phyloP scores from a whole-genome alignment of 768 basidiomycete species.

The Rhizopogon rudus region DNA sequence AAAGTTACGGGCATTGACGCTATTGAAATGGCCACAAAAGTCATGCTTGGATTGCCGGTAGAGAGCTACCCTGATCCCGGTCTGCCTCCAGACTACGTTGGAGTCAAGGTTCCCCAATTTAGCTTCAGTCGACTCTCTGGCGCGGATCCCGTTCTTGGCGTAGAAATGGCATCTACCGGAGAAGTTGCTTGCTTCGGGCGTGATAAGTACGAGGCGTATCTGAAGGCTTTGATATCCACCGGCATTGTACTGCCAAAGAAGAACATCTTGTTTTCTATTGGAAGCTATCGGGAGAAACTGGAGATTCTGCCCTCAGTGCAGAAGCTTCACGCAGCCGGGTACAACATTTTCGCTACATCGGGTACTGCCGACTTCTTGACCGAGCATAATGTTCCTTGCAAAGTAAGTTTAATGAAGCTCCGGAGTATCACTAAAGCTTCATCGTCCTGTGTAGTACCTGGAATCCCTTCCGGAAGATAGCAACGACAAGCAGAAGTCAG shows the following conservation, averaged over 20 bases:
- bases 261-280: conserved; percentile 95
- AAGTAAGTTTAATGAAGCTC: conserved; percentile 42
- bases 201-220: conserved; percentile 97
- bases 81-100: conserved; percentile 91
- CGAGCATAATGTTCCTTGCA: conserved; percentile 95
- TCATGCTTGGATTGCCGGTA: conserved; percentile 90
- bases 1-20: conserved; percentile 98
- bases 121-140: conserved; percentile 95
- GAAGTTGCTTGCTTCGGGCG: conserved; percentile 98
- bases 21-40: conserved; percentile 98
- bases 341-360: conserved; percentile 94
- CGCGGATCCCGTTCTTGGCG: conserved; percentile 95
- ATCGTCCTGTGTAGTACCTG: conserved; percentile 56
- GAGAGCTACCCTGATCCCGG: conserved; percentile 87
- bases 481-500: conserved; percentile 82
- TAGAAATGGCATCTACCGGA: conserved; percentile 99
- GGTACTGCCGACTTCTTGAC: conserved; percentile 97
- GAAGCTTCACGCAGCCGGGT: conserved; percentile 90
- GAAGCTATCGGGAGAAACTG: conserved; percentile 95
- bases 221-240: conserved; percentile 95
- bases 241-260: conserved; percentile 95
- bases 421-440: neutral
- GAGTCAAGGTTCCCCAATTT: conserved; percentile 99
- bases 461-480: conserved; percentile 80
- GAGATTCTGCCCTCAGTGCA: conserved; percentile 94